phyloP scores from a whole-genome alignment of 495 filamentous ascomycete genomes.

The Neurospora pannonica region DNA sequence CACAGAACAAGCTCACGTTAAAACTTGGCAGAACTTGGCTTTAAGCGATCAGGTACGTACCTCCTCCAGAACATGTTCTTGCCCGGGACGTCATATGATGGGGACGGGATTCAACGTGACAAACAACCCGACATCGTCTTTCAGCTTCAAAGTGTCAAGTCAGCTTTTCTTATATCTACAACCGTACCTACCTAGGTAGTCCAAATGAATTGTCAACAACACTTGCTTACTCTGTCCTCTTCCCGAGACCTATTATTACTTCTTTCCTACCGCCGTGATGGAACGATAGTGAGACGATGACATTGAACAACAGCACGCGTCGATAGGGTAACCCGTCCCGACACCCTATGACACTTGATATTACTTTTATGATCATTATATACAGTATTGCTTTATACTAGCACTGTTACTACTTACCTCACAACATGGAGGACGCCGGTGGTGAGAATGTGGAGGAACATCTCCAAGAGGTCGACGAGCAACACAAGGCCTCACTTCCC shows the following conservation, averaged over 20 bases:
- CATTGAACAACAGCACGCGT: background rate
- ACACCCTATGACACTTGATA: background rate
- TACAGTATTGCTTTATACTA: background rate
- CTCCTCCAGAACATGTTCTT: background rate
- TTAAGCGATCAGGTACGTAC: background rate
- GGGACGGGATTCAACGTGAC: background rate
- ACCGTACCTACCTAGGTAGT: background rate
- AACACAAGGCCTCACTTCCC: conserved; percentile 4
- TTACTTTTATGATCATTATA: no score
- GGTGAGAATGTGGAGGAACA: conserved; percentile 18
- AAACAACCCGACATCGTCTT: background rate
- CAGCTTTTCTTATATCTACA: background rate
- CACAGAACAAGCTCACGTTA: background rate
- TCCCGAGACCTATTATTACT: no score
- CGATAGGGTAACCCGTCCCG: background rate
- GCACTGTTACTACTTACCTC: background rate
- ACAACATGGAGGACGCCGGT: conserved; percentile 21
- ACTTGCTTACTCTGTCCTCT: no score
- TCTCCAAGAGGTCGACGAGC: conserved; percentile 6
- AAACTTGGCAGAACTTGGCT: background rate
- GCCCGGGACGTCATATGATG: background rate
- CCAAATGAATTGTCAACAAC: no score
- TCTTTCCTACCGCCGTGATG: background rate
- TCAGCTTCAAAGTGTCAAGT: background rate
- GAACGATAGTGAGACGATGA: background rate